Percentiles rank a stretch among this genome's conserved stretches.
These are phyloP conservation scores for Aspergillus arachidicola DNA, from an alignment of 2,329 filamentous ascomycete species.

Conservation along the genomic window DNA sequence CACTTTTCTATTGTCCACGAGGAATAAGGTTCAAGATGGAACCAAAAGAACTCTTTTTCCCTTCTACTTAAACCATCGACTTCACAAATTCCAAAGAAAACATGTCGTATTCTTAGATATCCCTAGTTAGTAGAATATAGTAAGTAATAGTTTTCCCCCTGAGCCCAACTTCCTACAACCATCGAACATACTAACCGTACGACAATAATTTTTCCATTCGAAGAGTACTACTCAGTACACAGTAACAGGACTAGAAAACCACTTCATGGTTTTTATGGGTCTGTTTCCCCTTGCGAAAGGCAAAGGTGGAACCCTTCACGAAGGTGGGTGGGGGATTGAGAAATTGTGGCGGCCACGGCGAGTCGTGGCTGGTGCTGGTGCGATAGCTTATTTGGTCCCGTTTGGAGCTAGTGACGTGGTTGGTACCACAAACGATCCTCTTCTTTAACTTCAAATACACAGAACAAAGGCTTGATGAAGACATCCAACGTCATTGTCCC, in stretches of 20 bases:
- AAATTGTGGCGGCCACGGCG: background rate
- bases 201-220: background rate
- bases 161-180: background rate
- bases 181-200: background rate
- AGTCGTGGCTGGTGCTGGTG: background rate
- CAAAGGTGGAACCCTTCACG: background rate
- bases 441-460: background rate
- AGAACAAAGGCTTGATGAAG: background rate
- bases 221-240: no score
- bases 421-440: background rate
- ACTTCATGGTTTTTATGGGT: no score
- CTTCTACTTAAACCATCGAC: no score
- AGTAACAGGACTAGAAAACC: no score
- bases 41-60: no score
- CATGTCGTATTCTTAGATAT: no score
- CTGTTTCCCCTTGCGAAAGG: background rate
- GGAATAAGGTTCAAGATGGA: no score
- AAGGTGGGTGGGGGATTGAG: background rate
- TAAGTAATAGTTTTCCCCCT: background rate
- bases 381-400: background rate
- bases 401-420: conserved; percentile 15
- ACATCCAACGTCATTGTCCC: conserved; percentile 11
- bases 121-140: background rate
- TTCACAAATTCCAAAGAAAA: no score
- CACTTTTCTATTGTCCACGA: no score